Base-by-base conservation (phyloP, 805 yeast genomes). In the Cyberlindnera xylosilytica region DNA sequence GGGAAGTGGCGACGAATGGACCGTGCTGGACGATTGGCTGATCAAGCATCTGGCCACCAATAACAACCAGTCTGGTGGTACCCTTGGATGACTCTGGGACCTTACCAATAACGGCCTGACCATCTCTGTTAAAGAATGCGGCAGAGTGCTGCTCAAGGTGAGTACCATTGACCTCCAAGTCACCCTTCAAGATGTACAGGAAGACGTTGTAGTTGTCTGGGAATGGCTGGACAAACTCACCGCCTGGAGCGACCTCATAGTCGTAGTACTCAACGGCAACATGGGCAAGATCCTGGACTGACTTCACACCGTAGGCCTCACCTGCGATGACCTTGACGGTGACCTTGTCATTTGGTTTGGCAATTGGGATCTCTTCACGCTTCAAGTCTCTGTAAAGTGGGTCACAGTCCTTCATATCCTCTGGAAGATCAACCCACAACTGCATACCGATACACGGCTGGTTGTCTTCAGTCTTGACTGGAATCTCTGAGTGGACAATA, bases 21-120 rank as follows among this genome's bases (percentile, higher is more conserved):
- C 97, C 97, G 59, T 88, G 83, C 59, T 89, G 96, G 24, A 87
- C 84, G 42, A 84, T 72, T 15, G 79, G 76, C 66, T 88, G 96
- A 52, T 86, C 75, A 43, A 87, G 66, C 17, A 76, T 74, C 59
- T 84, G 64, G 44, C 96, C 96, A 24, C 88, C 93, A 48, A 87
- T 69, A n/a, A 87, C 50, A 4, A 83, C 81, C 56, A 87, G 81
- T 51, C 82, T 79, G 2, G 87, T 65, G 26, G 66, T 69, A 28
- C 68, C 65, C 6, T 53, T 38, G 9, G 72, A 70, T 16, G 57
- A 18, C 11, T 62, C 73, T n/a, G 77, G 74, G 18, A 69, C 73
- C 16, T 63, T 62, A 33, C 88, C 90, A 28, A 57, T 63, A 36
- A 86, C 69, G 10, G 64, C 62, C 33, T 76, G 81, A 45, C 95